A percentile compares a stretch with the other conserved stretches of the same genome.
These are phyloP conservation scores for Phytophthora foliorum DNA, from an alignment of 352 stramenopile species.

Conservation along the genomic window DNA sequence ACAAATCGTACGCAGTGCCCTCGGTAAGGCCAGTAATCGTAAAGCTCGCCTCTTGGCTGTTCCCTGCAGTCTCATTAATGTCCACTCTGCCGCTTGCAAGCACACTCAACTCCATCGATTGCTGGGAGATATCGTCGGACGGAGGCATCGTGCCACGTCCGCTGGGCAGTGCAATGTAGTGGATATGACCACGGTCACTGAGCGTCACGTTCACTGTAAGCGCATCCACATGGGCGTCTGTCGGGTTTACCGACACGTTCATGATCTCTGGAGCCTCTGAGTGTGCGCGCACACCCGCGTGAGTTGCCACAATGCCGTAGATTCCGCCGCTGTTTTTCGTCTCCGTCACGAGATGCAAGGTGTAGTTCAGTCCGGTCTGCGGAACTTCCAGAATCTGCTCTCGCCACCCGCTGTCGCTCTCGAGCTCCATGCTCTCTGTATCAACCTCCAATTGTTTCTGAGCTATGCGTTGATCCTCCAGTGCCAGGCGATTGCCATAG, in stretches of 20 bases:
- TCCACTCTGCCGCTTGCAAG: slow-evolving; percentile 40
- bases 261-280: slow-evolving; percentile 46
- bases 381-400: slow-evolving; percentile 71
- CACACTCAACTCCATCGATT: slow-evolving; percentile 31
- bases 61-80: slow-evolving; percentile 30
- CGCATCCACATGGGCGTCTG: slow-evolving; percentile 74
- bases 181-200: slow-evolving; percentile 60
- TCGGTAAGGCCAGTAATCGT: slow-evolving; percentile 60
- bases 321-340: slow-evolving; percentile 74
- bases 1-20: slow-evolving; percentile 76
- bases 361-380: slow-evolving; percentile 67
- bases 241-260: slow-evolving; percentile 51
- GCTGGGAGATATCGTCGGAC: slow-evolving; percentile 19
- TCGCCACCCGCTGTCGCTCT: slow-evolving; percentile 55
- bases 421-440: slow-evolving; percentile 29
- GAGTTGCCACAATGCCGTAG: slow-evolving; percentile 74
- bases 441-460: slow-evolving; percentile 52
- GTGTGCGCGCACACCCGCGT: slow-evolving; percentile 66
- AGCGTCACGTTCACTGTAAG: slow-evolving; percentile 65
- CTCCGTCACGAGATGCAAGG: slow-evolving; percentile 79
- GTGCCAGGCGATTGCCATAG: slow-evolving; percentile 74
- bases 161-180: slow-evolving; percentile 68
- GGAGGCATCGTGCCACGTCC: slow-evolving; percentile 21
- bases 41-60: slow-evolving; percentile 41
- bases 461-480: slow-evolving; percentile 62